Percentiles rank a stretch among this genome's conserved stretches.
These are phyloP conservation scores for Obelidium mucronatum DNA, from an alignment of 192 early-diverging fungal species.

Conservation along the genomic window DNA sequence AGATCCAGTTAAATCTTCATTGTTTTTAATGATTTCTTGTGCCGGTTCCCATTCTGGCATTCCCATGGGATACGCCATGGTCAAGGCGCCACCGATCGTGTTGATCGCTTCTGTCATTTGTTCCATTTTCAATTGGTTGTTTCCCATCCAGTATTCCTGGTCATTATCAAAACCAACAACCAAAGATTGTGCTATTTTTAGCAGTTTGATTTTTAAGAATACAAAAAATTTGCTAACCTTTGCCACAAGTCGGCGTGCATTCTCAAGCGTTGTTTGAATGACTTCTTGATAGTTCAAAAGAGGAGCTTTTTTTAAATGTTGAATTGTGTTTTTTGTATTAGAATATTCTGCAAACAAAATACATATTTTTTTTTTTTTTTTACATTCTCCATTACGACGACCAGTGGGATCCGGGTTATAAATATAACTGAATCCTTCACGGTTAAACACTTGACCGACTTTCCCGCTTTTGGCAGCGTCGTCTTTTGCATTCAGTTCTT, in stretches of 20 bases:
- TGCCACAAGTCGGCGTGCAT: constrained; percentile 44
- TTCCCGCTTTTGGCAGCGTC: constrained; percentile 12
- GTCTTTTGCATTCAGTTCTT: constrained; percentile 46
- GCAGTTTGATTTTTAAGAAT: too few relatives aligned
- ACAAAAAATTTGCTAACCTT: too few relatives aligned
- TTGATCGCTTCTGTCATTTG: constrained; percentile 49
- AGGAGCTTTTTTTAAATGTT: too few relatives aligned
- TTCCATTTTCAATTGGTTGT: constrained; percentile 36
- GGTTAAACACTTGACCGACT: constrained; percentile 32
- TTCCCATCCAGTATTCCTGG: constrained; percentile 52
- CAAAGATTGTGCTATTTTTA: too few relatives aligned
- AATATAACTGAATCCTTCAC: constrained; percentile 50
- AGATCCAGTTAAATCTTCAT: constrained; percentile 61
- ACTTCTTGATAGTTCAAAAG: constrained; percentile 45
- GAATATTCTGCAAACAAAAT: background rate
- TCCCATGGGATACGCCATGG: constrained; percentile 63
- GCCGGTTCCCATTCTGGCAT: constrained; percentile 63
- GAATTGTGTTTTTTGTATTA: too few relatives aligned
- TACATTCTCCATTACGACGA: constrained; percentile 60
- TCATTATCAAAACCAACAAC: too few relatives aligned
- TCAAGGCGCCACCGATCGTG: constrained; percentile 55
- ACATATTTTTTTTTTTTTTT: background rate
- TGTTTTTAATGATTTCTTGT: constrained; percentile 55
- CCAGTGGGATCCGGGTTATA: constrained; percentile 65
- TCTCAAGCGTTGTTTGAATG: constrained; percentile 49